Base-by-base conservation (phyloP, 2,329 filamentous ascomycete species). In the Escovopsis sp. region DNA sequence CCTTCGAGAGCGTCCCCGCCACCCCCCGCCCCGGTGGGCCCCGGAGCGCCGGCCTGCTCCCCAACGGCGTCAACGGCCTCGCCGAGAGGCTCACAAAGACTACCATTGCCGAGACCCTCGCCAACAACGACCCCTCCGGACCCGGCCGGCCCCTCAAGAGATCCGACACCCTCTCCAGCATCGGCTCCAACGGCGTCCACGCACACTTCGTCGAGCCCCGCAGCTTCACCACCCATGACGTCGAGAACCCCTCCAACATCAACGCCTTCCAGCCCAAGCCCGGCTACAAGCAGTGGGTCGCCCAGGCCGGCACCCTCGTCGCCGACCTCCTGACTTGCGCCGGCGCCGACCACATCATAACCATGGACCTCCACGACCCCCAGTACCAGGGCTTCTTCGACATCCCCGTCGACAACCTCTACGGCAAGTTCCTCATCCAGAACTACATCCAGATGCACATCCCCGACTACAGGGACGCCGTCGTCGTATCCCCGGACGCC, bases 371-470 rank as follows among this genome's bases (percentile, higher is more conserved):
- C 41, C 86, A 91, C 59, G 89, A 95, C 61, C 84, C 86, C 36
- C 87, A 98, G 63, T 96, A 96, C 58, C 91, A 98, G 64, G 91
- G 91, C 42, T 98, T 95, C 70, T 96, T 98, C 58, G 89, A 98
- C 58, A 94, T 96, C 45, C 91, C 91, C 3, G 91, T 98, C 44
- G 91, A 98, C 66, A 98, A 98, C 60, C 72, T 98, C 15, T 96
- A 96, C 65, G 89, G 81, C 44, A 79, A 84, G 53, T 80, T 83
- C 40, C 66, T 88, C 40, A 68, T 82, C 42, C 77, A 80, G 57
- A 72, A 73, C 47, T 82, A 81, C 56, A 81, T 82, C 53, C 80
- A 87, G 58, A 79, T 83, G 56, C 77, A 86, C 54, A 91, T 94
- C 46, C 81, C 85, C 39, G 81, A 88, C 57, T 88, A 80, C 63